Evolutionary conservation across 345 rosid species (phyloP).

Genomic region (Bruguiera sexangula): DNA sequence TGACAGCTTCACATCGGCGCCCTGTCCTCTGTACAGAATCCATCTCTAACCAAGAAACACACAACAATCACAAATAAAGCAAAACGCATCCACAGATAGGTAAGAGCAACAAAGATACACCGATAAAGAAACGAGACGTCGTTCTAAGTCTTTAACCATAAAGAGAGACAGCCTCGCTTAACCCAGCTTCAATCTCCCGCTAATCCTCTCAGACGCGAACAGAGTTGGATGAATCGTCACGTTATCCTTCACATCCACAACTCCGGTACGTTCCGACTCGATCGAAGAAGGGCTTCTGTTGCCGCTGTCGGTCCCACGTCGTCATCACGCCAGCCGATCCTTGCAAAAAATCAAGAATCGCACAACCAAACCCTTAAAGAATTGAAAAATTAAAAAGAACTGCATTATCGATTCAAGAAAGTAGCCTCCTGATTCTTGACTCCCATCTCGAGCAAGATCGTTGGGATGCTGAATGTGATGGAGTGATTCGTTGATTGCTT

Average conservation of each 20-base stretch:
- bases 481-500: conserved; percentile 10
- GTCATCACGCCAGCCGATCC: conserved; percentile 56
- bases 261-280: conserved; percentile 66
- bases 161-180: conserved; percentile 68
- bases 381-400: background rate
- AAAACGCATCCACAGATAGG: background rate
- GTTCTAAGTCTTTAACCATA: conserved; percentile 35
- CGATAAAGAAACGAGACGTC: background rate
- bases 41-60: conserved; percentile 52
- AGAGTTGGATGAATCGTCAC: conserved; percentile 91
- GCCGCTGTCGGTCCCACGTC: conserved; percentile 56
- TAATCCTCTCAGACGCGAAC: conserved; percentile 81
- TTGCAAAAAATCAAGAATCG: conserved; percentile 26
- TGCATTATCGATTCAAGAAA: background rate
- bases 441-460: too few relatives aligned
- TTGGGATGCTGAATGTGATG: too few relatives aligned
- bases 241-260: conserved; percentile 70
- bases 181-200: conserved; percentile 85
- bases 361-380: background rate
- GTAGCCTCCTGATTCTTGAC: too few relatives aligned
- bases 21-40: conserved; percentile 83
- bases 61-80: conserved; percentile 9
- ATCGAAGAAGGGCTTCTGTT: conserved; percentile 47
- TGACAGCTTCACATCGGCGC: conserved; percentile 55
- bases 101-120: background rate